These are phyloP conservation scores for Aspergillus haitiensis DNA, from an alignment of 495 filamentous ascomycete genomes.

Conservation along the genomic window DNA sequence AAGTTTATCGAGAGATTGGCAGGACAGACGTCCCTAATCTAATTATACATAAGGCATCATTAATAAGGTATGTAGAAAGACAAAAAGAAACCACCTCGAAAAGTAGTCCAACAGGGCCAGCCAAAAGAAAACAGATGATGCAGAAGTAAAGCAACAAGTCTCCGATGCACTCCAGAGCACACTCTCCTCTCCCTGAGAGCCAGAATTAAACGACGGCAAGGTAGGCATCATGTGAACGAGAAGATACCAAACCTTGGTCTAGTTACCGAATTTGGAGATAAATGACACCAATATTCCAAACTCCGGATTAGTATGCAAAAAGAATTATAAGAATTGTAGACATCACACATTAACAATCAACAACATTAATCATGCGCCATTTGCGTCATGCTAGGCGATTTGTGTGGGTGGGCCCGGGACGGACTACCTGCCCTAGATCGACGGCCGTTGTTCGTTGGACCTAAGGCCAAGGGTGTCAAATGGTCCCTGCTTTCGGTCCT, in stretches of 20 bases:
- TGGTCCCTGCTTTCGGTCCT: slow-evolving; percentile 82
- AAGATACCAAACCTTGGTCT: background rate
- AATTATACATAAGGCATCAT: slow-evolving; percentile 6
- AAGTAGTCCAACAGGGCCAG: slow-evolving; percentile 2
- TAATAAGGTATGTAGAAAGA: slow-evolving; percentile 5
- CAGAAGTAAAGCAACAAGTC: background rate
- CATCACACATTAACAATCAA: slow-evolving; percentile 22
- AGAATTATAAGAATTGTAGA: slow-evolving; percentile 5
- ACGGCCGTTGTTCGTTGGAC: slow-evolving; percentile 47
- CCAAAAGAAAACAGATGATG: background rate
- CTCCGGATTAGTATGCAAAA: slow-evolving; percentile 3
- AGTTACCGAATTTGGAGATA: background rate
- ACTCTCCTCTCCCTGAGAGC: background rate
- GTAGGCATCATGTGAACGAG: background rate
- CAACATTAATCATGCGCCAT: slow-evolving; percentile 43
- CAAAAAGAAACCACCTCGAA: background rate
- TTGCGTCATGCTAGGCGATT: slow-evolving; percentile 45
- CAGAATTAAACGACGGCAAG: slow-evolving; percentile 2
- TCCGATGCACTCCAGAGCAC: slow-evolving; percentile 6
- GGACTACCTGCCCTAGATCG: slow-evolving; percentile 49
- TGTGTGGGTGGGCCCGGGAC: slow-evolving; percentile 42
- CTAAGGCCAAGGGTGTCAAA: slow-evolving; percentile 46
- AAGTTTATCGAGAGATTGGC: background rate
- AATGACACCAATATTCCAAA: slow-evolving; percentile 8
- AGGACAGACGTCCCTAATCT: background rate